Conservation (phyloP, 2,329 filamentous ascomycete genomes). For the Ophiocordyceps camponoti-saundersi region DNA sequence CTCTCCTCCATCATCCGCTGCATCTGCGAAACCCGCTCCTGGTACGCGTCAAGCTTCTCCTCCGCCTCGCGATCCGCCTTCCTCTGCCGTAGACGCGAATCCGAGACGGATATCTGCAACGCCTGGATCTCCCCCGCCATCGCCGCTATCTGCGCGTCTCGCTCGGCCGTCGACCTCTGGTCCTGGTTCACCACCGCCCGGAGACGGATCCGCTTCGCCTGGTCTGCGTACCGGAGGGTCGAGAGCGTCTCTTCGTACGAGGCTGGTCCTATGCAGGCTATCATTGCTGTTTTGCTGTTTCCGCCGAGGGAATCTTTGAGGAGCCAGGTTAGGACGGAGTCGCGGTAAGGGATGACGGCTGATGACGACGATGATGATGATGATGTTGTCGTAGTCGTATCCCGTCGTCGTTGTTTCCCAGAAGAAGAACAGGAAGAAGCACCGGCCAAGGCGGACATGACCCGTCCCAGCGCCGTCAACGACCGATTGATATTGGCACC, state of each 20-base stretch:
- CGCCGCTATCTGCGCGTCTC: conserved; percentile 81
- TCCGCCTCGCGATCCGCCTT: conserved; percentile 56
- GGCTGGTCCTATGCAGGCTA: conserved; percentile 85
- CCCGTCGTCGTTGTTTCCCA: too few relatives aligned
- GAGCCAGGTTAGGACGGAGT: conserved; percentile 71
- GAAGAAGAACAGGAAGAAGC: too few relatives aligned
- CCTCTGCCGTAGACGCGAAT: conserved; percentile 51
- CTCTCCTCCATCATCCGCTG: conserved; percentile 94
- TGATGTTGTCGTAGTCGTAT: too few relatives aligned
- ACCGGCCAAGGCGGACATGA: conserved; percentile 84
- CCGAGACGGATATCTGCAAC: conserved; percentile 60
- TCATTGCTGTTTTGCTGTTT: conserved; percentile 98
- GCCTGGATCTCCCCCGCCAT: conserved; percentile 91
- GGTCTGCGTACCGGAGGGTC: conserved; percentile 90
- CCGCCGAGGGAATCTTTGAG: conserved; percentile 91
- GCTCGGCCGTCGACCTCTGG: conserved; percentile 76
- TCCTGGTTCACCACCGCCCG: conserved; percentile 92
- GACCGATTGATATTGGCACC: conserved; percentile 99
- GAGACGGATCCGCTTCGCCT: conserved; percentile 93
- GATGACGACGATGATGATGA: too few relatives aligned
- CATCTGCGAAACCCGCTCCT: conserved; percentile 75
- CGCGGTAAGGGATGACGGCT: conserved; percentile 80
- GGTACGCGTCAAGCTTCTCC: conserved; percentile 84
- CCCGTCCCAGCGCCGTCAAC: conserved; percentile 81
- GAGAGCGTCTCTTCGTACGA: conserved; percentile 97